Evolutionary conservation across 306 rosid species (phyloP), one percentile per base, ranked within the genome.

Genomic region (Ceratonia siliqua): DNA sequence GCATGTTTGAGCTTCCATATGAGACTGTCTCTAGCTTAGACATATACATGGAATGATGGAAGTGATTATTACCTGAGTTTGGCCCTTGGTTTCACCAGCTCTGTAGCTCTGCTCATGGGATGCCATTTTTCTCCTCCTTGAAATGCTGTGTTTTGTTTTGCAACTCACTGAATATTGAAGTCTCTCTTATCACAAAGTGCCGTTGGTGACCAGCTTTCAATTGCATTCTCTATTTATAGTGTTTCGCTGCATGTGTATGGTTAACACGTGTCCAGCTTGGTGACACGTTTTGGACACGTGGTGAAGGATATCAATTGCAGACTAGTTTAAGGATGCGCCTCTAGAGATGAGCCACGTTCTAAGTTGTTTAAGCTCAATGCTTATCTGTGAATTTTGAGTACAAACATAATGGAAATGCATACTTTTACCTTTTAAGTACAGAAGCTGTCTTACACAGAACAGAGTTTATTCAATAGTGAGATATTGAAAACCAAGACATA

Each of bases 221-320:
- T 42, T 57, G 25, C 54, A 6, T 30, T 24, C 20, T 15, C 42
- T 54, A 68, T 78, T 72, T 83, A 57, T 82, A 76, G 74, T 15
- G 3, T 46, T 41, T 50, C 70, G 14, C 33, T 10, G 3, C 0
- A 42, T 14, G 5, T 38, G 36, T 52, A 9, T 13, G 10, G 24
- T 14, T 0, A 24, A 32, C 88, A 85, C 86, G 88, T 77, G 88
- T 81, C 58, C 73, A 33, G 2, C 52, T 48, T 28, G 14, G 0
- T 28, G 85, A 87, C 92, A 91, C 84, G 86, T 82, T 70, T 77
- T 12, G 2, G 58, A 25, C 35, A 85, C 87, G 92, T 87, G 90
- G 43, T 9, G 43, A 4, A 4, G n/a, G n/a, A n/a, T n/a, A n/a
- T n/a, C n/a, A n/a, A n/a, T n/a, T n/a, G n/a, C n/a, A n/a, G n/a